These are phyloP conservation scores for Penicillium desertorum DNA, from an alignment of 495 filamentous ascomycete genomes.

Conservation along the genomic window DNA sequence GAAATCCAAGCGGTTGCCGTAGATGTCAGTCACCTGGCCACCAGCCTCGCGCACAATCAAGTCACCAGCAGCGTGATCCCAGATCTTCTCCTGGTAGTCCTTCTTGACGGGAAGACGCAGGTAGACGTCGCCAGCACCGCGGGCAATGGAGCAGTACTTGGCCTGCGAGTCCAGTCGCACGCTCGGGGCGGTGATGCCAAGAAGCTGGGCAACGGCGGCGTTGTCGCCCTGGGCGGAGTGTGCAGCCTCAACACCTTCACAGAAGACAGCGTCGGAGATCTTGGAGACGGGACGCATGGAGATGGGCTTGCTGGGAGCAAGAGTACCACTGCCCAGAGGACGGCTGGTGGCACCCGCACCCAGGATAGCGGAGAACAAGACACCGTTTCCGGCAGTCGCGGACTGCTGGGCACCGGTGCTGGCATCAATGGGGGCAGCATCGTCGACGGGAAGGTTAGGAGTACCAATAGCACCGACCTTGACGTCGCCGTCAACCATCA, in stretches of 20 bases:
- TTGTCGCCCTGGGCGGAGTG: slow-evolving; percentile 89
- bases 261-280: slow-evolving; percentile 80
- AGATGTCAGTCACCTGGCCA: slow-evolving; percentile 83
- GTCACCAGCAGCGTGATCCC: slow-evolving; percentile 98
- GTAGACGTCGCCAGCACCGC: slow-evolving; percentile 93
- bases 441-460: slow-evolving; percentile 88
- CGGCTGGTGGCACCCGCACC: slow-evolving; percentile 76
- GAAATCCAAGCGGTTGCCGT: slow-evolving; percentile 80
- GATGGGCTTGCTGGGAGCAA: slow-evolving; percentile 63
- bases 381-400: slow-evolving; percentile 67
- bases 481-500: slow-evolving; percentile 93
- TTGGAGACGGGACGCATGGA: slow-evolving; percentile 73
- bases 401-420: slow-evolving; percentile 66
- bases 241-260: slow-evolving; percentile 88
- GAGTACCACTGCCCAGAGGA: slow-evolving; percentile 59
- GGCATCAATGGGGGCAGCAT: slow-evolving; percentile 63
- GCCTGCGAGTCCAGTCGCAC: slow-evolving; percentile 97
- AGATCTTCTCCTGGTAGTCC: slow-evolving; percentile 98
- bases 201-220: slow-evolving; percentile 73
- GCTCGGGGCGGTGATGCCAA: slow-evolving; percentile 81
- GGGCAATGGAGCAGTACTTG: slow-evolving; percentile 95
- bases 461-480: slow-evolving; percentile 92
- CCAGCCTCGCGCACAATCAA: slow-evolving; percentile 93
- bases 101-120: slow-evolving; percentile 78
- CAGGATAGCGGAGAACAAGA: slow-evolving; percentile 76